Percentiles rank a stretch among this genome's conserved stretches.
Evolutionary conservation across 2,329 filamentous ascomycete genomes (phyloP).

Genomic region (Colletotrichum viniferum): DNA sequence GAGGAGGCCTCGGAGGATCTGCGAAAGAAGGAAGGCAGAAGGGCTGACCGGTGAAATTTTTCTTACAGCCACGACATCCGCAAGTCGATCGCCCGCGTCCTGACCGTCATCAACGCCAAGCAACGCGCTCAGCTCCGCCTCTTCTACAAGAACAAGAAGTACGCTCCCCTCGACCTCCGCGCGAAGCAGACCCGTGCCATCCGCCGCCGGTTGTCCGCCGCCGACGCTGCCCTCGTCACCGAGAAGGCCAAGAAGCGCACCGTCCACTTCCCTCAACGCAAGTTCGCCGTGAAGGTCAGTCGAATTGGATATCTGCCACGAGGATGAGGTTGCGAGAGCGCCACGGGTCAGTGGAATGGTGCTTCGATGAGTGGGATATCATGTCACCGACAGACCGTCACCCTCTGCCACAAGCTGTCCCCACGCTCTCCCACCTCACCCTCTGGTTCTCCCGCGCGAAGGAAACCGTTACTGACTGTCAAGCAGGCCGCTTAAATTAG

Average conservation of each 20-base stretch:
- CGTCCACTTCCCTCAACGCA: slow-evolving; percentile 97
- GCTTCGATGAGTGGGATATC: not conserved
- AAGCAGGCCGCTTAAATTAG: slow-evolving; percentile 18
- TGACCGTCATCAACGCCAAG: slow-evolving; percentile 99
- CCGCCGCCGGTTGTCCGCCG: slow-evolving; percentile 89
- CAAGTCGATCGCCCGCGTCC: slow-evolving; percentile 98
- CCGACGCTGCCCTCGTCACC: slow-evolving; percentile 84
- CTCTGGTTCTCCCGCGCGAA: not conserved
- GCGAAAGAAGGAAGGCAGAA: not conserved
- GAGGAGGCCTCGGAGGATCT: not conserved
- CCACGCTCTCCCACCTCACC: not conserved
- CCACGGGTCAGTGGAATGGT: not conserved
- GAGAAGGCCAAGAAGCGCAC: slow-evolving; percentile 97
- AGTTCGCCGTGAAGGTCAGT: slow-evolving; percentile 96
- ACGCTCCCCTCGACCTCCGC: slow-evolving; percentile 97
- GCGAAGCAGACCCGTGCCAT: slow-evolving; percentile 98
- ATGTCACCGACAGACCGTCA: not conserved
- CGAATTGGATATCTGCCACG: not conserved
- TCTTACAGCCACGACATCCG: slow-evolving; percentile 87
- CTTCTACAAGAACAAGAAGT: slow-evolving; percentile 99
- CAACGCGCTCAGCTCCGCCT: slow-evolving; percentile 96
- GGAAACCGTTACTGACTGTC: not conserved
- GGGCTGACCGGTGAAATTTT: slow-evolving; percentile 13
- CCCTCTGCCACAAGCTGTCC: not conserved
- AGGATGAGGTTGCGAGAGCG: not conserved